A percentile compares a stretch with the other conserved stretches of the same genome.
Conservation (phyloP, 108 stramenopile species). For the Stephanodiscus minutulus region DNA sequence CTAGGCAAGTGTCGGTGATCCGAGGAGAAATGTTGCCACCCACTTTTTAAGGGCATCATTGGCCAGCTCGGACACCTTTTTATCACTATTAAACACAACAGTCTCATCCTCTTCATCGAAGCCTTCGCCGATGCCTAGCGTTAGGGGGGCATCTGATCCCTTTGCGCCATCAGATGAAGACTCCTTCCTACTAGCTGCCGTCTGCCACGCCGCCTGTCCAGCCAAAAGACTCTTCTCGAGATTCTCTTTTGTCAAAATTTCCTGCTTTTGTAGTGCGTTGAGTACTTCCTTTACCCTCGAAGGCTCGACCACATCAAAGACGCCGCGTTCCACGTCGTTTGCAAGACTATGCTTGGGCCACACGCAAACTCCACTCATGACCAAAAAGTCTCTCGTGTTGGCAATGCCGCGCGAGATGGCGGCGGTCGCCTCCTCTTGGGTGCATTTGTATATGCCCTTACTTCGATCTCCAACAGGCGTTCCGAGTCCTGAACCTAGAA, state of each 20-base stretch:
- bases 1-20: conserved; percentile 49
- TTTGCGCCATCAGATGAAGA: conserved; percentile 10
- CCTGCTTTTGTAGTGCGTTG: conserved; percentile 54
- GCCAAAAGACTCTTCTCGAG: conserved; percentile 49
- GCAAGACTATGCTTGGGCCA: conserved; percentile 63
- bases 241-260: conserved; percentile 54
- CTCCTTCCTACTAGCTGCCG: conserved; percentile 5
- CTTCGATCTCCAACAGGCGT: conserved; percentile 39
- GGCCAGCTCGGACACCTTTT: conserved; percentile 70
- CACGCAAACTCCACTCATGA: conserved; percentile 64
- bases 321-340: conserved; percentile 63
- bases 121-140: conserved; percentile 67
- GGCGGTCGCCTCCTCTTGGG: conserved; percentile 56
- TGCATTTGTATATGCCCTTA: conserved; percentile 71
- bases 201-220: conserved; percentile 61
- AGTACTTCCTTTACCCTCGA: conserved; percentile 50
- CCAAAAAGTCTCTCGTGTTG: conserved; percentile 66
- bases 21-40: conserved; percentile 78
- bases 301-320: conserved; percentile 65
- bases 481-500: conserved; percentile 62
- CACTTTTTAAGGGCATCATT: conserved; percentile 78
- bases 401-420: conserved; percentile 66
- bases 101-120: conserved; percentile 82
- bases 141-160: conserved; percentile 7
- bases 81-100: conserved; percentile 68